A percentile compares a stretch with the other conserved stretches of the same genome.
Conservation (phyloP, 176 grass and related monocot species). For the Themeda triandra region DNA sequence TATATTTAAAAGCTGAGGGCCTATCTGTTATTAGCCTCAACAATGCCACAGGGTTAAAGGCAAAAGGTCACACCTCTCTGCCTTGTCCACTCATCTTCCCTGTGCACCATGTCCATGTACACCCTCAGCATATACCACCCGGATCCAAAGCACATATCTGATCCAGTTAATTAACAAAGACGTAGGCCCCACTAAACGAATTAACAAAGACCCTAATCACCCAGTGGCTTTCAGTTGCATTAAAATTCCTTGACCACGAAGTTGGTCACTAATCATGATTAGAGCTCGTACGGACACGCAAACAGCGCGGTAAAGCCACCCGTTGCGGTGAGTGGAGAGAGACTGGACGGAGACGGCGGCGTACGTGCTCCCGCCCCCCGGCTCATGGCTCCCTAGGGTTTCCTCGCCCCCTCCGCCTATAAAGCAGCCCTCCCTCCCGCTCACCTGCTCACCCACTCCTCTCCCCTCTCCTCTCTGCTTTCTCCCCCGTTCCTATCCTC, state of each 20-base stretch:
- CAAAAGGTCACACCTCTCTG: too few species aligned
- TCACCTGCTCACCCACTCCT: not conserved
- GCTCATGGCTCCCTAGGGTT: not conserved
- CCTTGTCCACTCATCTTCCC: too few species aligned
- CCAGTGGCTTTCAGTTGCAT: not conserved
- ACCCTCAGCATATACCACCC: too few species aligned
- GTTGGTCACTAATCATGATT: not conserved
- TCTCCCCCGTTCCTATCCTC: too few species aligned
- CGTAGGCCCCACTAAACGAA: not conserved
- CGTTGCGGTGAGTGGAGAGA: not conserved
- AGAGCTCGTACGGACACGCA: not conserved
- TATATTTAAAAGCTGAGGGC: too few species aligned
- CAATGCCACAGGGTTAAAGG: too few species aligned
- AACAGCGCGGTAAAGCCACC: not conserved
- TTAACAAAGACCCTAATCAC: not conserved
- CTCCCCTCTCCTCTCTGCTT: too few species aligned
- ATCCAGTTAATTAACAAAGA: not conserved
- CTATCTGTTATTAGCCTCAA: too few species aligned
- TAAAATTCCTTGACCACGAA: not conserved
- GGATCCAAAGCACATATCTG: not conserved
- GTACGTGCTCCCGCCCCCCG: not conserved
- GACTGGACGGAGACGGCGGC: too few species aligned
- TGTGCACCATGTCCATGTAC: not conserved
- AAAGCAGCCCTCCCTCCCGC: not conserved
- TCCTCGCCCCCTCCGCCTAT: conserved; percentile 9